Evolutionary conservation across 257 asterid genomes (phyloP), one percentile per base, ranked within the genome.

Genomic region (Linaria vulgaris): DNA sequence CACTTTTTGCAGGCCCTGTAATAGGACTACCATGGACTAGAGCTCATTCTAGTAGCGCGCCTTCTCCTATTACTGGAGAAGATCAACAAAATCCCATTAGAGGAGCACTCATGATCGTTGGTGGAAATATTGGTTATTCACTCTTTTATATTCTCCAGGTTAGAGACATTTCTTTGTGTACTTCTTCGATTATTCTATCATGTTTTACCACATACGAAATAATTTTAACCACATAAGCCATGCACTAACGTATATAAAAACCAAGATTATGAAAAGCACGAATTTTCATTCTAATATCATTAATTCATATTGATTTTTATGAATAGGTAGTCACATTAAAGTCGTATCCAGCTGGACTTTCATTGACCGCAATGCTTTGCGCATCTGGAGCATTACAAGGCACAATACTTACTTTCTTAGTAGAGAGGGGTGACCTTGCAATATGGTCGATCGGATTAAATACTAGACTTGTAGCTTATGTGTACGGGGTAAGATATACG

Each of bases 371-470:
- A 25, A 55, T 82, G 68, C 74, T 82, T 24, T 82, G 88, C 58
- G 53, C 62, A 60, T 54, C 63, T 22, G 88, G 82, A 23, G 71
- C n/a, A n/a, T n/a, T n/a, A n/a, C n/a, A n/a, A n/a, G n/a, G n/a
- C n/a, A n/a, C n/a, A n/a, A n/a, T n/a, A 12, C 64, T 76, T 30
- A 74, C 88, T 37, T 71, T 79, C 20, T 50, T 82, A n/a, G 63
- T 68, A 1, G 69, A 82, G 63, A 64, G 74, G 45, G 69, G 63
- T 60, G 69, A 74, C 44, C 23, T 73, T 17, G 69, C 76, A 51
- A 82, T 62, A 38, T 82, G 88, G 88, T 52, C 83, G 59, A 77
- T 82, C n/a, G 67, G 76, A 9, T 82, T 77, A 82, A 82, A 82
- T 54, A 69, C 78, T 12, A 75, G 72, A 56, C 74, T 79, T 37